Conservation (phyloP, 768 basidiomycete genomes). For the Boletus vermiculosoides region DNA sequence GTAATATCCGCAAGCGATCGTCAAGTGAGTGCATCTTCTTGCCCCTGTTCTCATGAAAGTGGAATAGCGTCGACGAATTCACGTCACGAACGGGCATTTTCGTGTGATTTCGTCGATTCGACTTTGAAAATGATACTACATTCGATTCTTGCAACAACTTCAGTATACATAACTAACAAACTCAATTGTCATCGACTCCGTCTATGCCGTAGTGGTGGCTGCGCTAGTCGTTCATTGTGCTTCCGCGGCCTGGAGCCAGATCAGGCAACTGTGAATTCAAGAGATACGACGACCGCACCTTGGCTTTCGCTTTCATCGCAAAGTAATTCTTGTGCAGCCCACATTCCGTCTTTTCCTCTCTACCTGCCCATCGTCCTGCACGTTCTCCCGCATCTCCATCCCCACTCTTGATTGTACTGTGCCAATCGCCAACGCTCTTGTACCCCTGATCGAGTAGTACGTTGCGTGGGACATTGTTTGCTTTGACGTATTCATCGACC, state of each 20-base stretch:
- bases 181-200: background rate
- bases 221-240: background rate
- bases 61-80: background rate
- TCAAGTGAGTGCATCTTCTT: background rate
- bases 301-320: constrained; percentile 60
- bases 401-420: constrained; percentile 77
- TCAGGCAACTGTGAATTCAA: background rate
- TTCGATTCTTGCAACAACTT: background rate
- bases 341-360: constrained; percentile 86
- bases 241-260: background rate
- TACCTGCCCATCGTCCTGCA: constrained; percentile 89
- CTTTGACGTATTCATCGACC: constrained; percentile 81
- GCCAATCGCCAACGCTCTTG: constrained; percentile 96
- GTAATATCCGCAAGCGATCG: background rate
- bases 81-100: background rate
- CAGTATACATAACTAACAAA: too few relatives aligned
- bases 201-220: background rate
- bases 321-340: constrained; percentile 93
- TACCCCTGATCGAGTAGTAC: constrained; percentile 87
- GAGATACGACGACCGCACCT: constrained; percentile 19
- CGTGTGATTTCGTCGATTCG: background rate
- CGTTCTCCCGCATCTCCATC: constrained; percentile 74
- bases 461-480: constrained; percentile 85
- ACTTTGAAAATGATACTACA: too few relatives aligned
- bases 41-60: background rate